phyloP scores from a whole-genome alignment of 352 stramenopile genomes.

The Globisporangium echinulatum region DNA sequence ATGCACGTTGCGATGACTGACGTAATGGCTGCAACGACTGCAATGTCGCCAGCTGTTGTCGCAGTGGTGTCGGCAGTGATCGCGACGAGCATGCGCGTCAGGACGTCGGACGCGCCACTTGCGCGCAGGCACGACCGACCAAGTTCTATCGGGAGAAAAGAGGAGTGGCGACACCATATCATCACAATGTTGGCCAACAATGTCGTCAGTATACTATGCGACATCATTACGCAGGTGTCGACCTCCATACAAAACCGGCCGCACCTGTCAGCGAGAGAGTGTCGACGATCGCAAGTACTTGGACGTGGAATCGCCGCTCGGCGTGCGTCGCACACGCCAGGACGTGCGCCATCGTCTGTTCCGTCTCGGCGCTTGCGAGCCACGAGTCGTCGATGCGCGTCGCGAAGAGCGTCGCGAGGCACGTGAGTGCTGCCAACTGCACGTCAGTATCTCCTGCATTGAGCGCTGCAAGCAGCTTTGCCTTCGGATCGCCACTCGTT shows the following conservation, averaged over 20 bases:
- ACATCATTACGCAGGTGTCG: no score
- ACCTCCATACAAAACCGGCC: neutral
- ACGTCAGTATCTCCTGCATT: slow-evolving; percentile 18
- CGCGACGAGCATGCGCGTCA: slow-evolving; percentile 15
- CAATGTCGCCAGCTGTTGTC: slow-evolving; percentile 14
- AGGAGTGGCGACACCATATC: neutral
- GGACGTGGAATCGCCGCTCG: slow-evolving; percentile 32
- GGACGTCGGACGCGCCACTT: neutral
- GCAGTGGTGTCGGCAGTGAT: neutral
- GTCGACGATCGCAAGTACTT: slow-evolving; percentile 39
- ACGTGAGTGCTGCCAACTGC: slow-evolving; percentile 30
- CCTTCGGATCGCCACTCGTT: slow-evolving; percentile 22
- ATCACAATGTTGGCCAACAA: neutral
- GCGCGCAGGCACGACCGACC: slow-evolving; percentile 10
- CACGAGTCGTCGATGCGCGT: slow-evolving; percentile 11
- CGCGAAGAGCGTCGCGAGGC: slow-evolving; percentile 21
- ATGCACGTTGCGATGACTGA: slow-evolving; percentile 28
- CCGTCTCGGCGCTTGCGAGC: slow-evolving; percentile 22
- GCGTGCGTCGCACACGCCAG: slow-evolving; percentile 24
- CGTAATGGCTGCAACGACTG: slow-evolving; percentile 24
- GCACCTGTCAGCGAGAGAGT: slow-evolving; percentile 43
- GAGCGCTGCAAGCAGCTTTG: slow-evolving; percentile 23
- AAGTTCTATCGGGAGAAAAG: slow-evolving; percentile 2
- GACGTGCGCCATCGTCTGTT: slow-evolving; percentile 17
- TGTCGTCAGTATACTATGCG: neutral